Evolutionary conservation across 148 eudicot species (phyloP), one percentile per base, ranked within the genome.

Genomic region (Simmondsia chinensis): DNA sequence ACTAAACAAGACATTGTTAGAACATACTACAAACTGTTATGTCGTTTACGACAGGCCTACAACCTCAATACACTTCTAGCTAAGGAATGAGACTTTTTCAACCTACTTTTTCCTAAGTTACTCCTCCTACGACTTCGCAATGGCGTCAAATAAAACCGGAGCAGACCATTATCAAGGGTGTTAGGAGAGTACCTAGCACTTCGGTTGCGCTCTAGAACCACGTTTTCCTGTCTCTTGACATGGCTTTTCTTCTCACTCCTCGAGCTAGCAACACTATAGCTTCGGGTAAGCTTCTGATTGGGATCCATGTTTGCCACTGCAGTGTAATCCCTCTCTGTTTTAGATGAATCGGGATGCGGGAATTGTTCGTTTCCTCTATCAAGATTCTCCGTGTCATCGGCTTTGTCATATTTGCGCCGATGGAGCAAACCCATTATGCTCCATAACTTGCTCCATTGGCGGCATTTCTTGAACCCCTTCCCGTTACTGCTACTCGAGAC

Each of bases 131-230:
- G 49, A 64, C 65, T 85, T 76, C 83, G 67, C 49, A 73, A 66
- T 19, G 95, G 97, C 9, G 87, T 73, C 85, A 89, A 59, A 51
- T 89, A 73, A 54, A 89, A 74, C 43, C 84, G 63, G 45, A 69
- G 56, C 32, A 69, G 23, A 23, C 82, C 87, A 69, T 71, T 65
- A 25, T 73, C 77, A 29, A 65, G 43, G 44, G 59, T 60, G 50
- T 38, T 61, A 0, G 76, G 66, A 9, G 86, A 66, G 43, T 65
- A 69, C 48, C 62, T 65, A 52, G 44, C 48, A 50, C 82, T 76
- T 43, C 55, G 53, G 54, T 60, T 66, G 43, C 75, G 43, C 22
- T 74, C 77, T 47, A 74, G 24, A 45, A 52, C 66, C 22, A 44
- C 54, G 9, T 64, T 66, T 16, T 65, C 76, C 25, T 28, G 44